A percentile compares a stretch with the other conserved stretches of the same genome.
Conservation (phyloP, 129 eudicot species). For the Tanacetum coccineum region DNA sequence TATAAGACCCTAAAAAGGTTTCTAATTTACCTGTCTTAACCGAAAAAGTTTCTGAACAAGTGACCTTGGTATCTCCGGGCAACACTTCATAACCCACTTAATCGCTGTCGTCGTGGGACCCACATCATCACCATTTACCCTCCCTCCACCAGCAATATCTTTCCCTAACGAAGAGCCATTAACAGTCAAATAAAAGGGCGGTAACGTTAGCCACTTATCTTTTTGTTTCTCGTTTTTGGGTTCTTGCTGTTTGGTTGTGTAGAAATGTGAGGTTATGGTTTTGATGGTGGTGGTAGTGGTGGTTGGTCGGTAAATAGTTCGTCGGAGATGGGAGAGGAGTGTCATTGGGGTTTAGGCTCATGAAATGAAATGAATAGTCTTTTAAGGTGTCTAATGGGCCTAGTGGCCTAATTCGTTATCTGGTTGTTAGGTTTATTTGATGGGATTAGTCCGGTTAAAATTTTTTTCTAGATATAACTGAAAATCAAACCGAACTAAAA, state of each 20-base stretch:
- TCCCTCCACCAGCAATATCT: constrained; percentile 20
- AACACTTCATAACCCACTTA: constrained; percentile 79
- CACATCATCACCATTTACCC: background rate
- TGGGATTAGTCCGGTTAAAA: too few relatives aligned
- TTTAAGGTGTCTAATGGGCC: too few relatives aligned
- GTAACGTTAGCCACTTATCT: constrained; percentile 69
- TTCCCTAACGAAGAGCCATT: constrained; percentile 60
- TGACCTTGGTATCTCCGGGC: constrained; percentile 81
- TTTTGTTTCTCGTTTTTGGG: constrained; percentile 22
- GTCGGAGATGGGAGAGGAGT: constrained; percentile 43
- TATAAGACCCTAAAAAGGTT: too few relatives aligned
- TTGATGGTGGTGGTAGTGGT: constrained; percentile 16
- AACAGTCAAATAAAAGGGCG: constrained; percentile 50
- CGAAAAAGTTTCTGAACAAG: constrained; percentile 94
- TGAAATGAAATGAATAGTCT: background rate
- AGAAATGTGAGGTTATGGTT: background rate
- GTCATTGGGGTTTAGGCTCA: constrained; percentile 32
- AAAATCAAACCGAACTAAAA: too few relatives aligned
- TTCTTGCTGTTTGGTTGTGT: constrained; percentile 22
- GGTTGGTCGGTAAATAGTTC: constrained; percentile 28
- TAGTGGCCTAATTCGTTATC: too few relatives aligned
- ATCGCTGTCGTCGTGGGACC: constrained; percentile 51
- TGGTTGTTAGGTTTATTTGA: too few relatives aligned
- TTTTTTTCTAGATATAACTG: too few relatives aligned
- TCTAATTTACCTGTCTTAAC: constrained; percentile 59